Evolutionary conservation across 2,329 filamentous ascomycete species (phyloP).

Genomic region (Pseudogymnoascus sp.): DNA sequence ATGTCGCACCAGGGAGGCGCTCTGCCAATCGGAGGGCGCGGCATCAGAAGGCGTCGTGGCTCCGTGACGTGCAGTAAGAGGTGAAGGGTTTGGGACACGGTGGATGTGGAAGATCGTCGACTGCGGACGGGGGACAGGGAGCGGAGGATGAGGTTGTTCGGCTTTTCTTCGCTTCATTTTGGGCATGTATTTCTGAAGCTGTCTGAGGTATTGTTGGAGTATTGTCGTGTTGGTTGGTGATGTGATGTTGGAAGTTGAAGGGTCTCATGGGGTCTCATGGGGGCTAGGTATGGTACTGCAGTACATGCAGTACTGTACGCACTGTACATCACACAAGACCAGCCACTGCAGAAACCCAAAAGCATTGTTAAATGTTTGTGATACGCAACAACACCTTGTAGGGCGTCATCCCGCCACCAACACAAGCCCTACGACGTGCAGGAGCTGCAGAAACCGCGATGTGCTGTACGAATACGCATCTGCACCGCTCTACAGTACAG

Average conservation of each 20-base stretch:
- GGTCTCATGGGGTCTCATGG: background rate
- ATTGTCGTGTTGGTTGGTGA: background rate
- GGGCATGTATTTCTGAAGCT: background rate
- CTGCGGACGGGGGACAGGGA: background rate
- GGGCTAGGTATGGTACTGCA: background rate
- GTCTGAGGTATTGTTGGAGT: slow-evolving; percentile 1
- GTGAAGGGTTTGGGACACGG: background rate
- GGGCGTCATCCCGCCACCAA: background rate
- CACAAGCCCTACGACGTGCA: background rate
- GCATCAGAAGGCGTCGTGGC: background rate
- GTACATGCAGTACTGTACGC: background rate
- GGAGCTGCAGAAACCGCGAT: background rate
- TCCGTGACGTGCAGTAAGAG: background rate
- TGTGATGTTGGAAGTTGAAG: background rate
- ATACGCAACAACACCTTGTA: background rate
- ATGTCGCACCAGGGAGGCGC: background rate
- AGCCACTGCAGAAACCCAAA: background rate
- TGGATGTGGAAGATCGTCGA: background rate
- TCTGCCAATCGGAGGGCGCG: slow-evolving; percentile 5
- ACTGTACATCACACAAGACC: background rate
- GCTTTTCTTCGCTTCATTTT: background rate
- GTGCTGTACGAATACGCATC: background rate
- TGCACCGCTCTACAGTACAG: background rate
- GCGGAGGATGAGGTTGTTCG: slow-evolving; percentile 1
- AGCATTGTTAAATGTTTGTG: background rate